Percentiles rank a stretch among this genome's conserved stretches.
Conservation (phyloP, 257 asterid species). For the Coffea eugenioides region DNA sequence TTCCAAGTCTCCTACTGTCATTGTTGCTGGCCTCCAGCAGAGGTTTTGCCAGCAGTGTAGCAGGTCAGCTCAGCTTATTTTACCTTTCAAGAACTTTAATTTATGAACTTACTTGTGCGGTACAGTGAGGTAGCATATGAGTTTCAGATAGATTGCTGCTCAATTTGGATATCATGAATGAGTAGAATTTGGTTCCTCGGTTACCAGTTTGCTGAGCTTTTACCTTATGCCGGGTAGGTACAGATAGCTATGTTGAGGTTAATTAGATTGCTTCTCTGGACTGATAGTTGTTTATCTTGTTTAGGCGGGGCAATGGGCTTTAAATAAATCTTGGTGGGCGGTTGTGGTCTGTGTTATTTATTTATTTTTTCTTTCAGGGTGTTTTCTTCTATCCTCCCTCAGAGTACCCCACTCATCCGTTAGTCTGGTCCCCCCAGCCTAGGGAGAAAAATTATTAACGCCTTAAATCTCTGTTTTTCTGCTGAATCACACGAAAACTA, state of each 20-base stretch:
- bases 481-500: background rate
- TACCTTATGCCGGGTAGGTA: background rate
- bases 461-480: background rate
- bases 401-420: background rate
- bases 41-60: slow-evolving; percentile 99
- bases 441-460: background rate
- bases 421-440: background rate
- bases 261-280: background rate
- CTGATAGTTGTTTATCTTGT: background rate
- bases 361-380: background rate
- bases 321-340: background rate
- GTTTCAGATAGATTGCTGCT: background rate
- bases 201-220: background rate
- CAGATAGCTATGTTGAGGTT: background rate
- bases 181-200: background rate
- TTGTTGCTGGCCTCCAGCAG: slow-evolving; percentile 83
- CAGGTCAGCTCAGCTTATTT: slow-evolving; percentile 48
- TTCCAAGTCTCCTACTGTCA: slow-evolving; percentile 71
- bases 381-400: background rate
- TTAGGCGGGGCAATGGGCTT: background rate
- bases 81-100: too few species aligned
- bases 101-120: too few species aligned
- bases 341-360: background rate
- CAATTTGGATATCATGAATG: background rate
- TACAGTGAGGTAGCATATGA: too few species aligned